Base-by-base conservation (phyloP, 2,329 filamentous ascomycete species). In the Bipolaris gigantea region DNA sequence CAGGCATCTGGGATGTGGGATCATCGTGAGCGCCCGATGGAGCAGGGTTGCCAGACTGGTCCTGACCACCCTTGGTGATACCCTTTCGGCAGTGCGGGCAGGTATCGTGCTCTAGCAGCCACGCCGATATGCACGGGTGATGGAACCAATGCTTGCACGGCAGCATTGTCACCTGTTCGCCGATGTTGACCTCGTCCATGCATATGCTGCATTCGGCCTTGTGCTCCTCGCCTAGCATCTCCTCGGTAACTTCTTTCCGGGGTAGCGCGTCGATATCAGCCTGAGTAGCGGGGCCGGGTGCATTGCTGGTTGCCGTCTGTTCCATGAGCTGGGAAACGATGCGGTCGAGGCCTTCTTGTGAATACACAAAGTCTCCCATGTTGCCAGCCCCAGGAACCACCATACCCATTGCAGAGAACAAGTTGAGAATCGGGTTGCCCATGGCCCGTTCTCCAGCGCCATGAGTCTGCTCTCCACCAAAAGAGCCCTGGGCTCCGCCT, bases 121-220 rank as follows among this genome's bases (percentile, higher is more conserved):
- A 97, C 45, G 89, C 80, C 21, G 85, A 82, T 32, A 94, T 89
- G 66, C 93, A 97, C 23, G 84, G 79, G 53, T 87, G 87, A 68
- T 97, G 93, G 72, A 96, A 97, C 90, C 91, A 96, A 70, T 99
- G 94, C 55, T 85, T 88, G 76, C 94, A 99, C 0, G 92, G 92
- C 46, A 99, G 76, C 41, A 87, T 82, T 0, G 89, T 84, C 5
- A 93, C 90, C 69, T 89, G 85, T 27, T 89, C 86, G 10, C 86
- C 89, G 33, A 89, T 69, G 23, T 84, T 81, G 57, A 95, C 87
- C 25, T 89, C 84, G 50, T 97, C 92, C 79, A 97, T 96, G 75
- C 94, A 99, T 54, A 99, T 96, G 33, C 90, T 92, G 73, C 94
- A 99, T 69, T 97, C 92, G 1, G 83, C 84, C 47, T 79, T 82